Evolutionary conservation across 1,284 basidiomycete genomes (phyloP).

Genomic region (Apiotrichum sp.): DNA sequence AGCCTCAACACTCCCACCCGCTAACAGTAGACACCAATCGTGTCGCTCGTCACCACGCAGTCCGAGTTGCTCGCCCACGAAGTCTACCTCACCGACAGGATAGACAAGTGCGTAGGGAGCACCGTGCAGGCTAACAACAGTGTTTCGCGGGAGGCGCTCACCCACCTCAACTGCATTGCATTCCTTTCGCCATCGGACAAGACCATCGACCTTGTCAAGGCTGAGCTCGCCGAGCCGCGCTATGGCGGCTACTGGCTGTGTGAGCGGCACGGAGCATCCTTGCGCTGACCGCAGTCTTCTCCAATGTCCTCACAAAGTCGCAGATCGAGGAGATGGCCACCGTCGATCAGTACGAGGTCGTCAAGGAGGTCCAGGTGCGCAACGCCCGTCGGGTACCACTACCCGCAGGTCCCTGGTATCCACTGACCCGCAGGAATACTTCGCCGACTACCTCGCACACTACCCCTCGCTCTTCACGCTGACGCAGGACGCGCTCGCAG

Average conservation of each 20-base stretch:
- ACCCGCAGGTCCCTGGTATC: not conserved
- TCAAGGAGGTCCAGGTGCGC: constrained; percentile 87
- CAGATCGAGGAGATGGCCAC: constrained; percentile 90
- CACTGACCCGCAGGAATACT: constrained; percentile 66
- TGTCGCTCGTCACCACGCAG: constrained; percentile 91
- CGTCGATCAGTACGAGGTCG: constrained; percentile 92
- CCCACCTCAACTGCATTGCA: constrained; percentile 94
- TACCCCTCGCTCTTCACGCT: constrained; percentile 83
- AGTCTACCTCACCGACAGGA: constrained; percentile 94
- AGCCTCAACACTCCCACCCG: constrained; percentile 24
- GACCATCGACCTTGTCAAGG: constrained; percentile 72
- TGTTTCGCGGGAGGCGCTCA: constrained; percentile 75
- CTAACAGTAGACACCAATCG: constrained; percentile 76
- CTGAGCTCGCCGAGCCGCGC: constrained; percentile 79
- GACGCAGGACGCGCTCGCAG: constrained; percentile 55
- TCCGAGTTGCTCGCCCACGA: constrained; percentile 91
- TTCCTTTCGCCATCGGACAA: constrained; percentile 77
- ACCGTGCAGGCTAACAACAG: constrained; percentile 14
- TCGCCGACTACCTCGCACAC: constrained; percentile 86
- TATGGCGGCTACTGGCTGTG: constrained; percentile 97
- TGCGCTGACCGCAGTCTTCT: constrained; percentile 64
- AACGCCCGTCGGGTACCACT: not conserved
- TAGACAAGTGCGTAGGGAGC: constrained; percentile 64
- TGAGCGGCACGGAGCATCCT: constrained; percentile 54
- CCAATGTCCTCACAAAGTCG: constrained; percentile 82